Base-by-base conservation (phyloP, 2,329 filamentous ascomycete species). In the Xylaria sp. region DNA sequence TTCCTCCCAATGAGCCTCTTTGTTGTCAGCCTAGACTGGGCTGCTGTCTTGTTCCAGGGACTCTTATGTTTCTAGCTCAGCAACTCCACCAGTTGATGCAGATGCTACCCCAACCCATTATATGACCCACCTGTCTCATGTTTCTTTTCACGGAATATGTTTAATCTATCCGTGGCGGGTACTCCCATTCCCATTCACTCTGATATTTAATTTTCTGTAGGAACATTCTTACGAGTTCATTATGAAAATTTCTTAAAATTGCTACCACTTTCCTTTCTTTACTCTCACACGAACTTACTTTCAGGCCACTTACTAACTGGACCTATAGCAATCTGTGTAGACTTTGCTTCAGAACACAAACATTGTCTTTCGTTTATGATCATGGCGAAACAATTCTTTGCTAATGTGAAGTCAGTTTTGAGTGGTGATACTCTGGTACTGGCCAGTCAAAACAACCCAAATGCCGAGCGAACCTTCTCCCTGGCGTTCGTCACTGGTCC, bases 341-440 rank as follows among this genome's bases (percentile, higher is more conserved):
- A 62, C 53, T 58, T 64, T 58, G 25, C 53, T 71, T 72, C 67
- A 76, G 28, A 66, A 39, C 23, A 61, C 57, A 56, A n/a, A n/a
- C 39, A 81, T 65, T 76, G 85, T 87, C 84, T 82, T 80, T 34
- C 60, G 65, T 50, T 66, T 57, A 57, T 64, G 68, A 73, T 66
- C 43, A 78, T 78, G 76, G 74, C 77, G 61, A 87, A 86, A 79
- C 80, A 81, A 62, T 87, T 88, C 75, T 81, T 89, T 80, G 89
- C 90, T 79, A 92, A 90, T 77, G 94, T 98, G 81, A 99, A 99
- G 87, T 93, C 91, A 79, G 93, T 97, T 74, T 85, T 97, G 77
- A 97, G 94, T 77, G 96, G 96, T 76, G 96, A 98, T 84, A 97
- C 94, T 32, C 83, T 98, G 75, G 85, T 98, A 72, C 84, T 98